Evolutionary conservation across 768 basidiomycete genomes (phyloP), one percentile per base, ranked within the genome.

Genomic region (Leccinum longicurvipes): DNA sequence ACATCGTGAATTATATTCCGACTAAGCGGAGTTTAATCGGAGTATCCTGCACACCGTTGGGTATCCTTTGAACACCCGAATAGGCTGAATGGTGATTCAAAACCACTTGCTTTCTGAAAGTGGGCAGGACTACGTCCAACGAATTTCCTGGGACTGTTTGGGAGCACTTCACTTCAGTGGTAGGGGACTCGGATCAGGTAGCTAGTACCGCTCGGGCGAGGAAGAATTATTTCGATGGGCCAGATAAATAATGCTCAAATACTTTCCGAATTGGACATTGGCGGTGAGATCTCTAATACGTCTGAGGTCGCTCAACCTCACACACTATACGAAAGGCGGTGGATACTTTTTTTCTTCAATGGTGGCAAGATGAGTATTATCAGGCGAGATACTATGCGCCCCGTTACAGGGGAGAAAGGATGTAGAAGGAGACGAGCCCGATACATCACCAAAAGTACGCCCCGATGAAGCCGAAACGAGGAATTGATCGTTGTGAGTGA

Each of bases 401-500:
- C 21, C 47, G 6, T 45, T n/a, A 21, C 17, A 25, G 12, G 54
- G 59, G 21, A 32, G 51, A 8, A 64, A 36, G 12, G 32, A 51
- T 50, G 52, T 12, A 6, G 21, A n/a, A 10, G 46, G 6, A 36
- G 46, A 25, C n/a, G 19, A 42, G 21, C 42, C 19, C 29, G 48
- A 23, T 50, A 52, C 53, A 45, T 56, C 54, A 5, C 17, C 10
- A 2, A 2, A 15, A 7, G 23, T 21, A 12, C 44, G 53, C 15
- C 51, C 60, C 4, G 50, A 23, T 17, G 60, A 62, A 24, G 49
- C 45, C 19, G 62, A 54, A 39, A 55, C 12, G 24, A 63, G 57
- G 25, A 55, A 47, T 29, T 51, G 57, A 29, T 17, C 50, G 4
- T 24, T 53, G 24, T 14, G n/a, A 10, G 60, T 47, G 2, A 55